A percentile compares a stretch with the other conserved stretches of the same genome.
Evolutionary conservation across 2,329 filamentous ascomycete species (phyloP).

Genomic region (Diaporthe destruens): DNA sequence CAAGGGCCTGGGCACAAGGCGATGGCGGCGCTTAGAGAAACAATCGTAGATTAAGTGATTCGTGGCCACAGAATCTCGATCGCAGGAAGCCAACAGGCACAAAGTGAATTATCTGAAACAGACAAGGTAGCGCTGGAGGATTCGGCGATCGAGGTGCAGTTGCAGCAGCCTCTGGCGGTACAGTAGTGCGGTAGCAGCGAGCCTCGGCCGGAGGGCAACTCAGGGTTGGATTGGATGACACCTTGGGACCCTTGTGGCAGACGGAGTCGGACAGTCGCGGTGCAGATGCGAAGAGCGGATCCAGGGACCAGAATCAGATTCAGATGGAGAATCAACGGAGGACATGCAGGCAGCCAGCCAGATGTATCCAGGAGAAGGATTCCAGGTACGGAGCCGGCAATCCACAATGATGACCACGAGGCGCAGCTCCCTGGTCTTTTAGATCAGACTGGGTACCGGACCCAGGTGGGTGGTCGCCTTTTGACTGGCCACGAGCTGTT

Average conservation of each 20-base stretch:
- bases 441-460: conserved; percentile 2
- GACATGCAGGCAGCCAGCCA: background rate
- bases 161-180: no score
- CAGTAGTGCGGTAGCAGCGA: background rate
- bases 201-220: conserved; percentile 7
- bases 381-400: conserved; percentile 19
- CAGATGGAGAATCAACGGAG: background rate
- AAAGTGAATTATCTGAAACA: conserved; percentile 36
- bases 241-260: conserved; percentile 23
- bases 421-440: conserved; percentile 34
- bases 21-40: conserved; percentile 41
- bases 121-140: conserved; percentile 33
- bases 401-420: conserved; percentile 14
- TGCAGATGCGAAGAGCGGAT: conserved; percentile 22
- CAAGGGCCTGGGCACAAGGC: conserved; percentile 10
- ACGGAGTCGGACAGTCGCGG: conserved; percentile 11
- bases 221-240: conserved; percentile 28
- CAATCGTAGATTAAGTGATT: conserved; percentile 38
- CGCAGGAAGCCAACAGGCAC: conserved; percentile 30
- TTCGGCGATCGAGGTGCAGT: conserved; percentile 9
- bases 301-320: conserved; percentile 2
- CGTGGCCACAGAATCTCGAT: conserved; percentile 29
- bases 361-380: conserved; percentile 24
- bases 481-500: conserved; percentile 7
- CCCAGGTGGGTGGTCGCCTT: conserved; percentile 10